Percentiles rank a stretch among this genome's conserved stretches.
These are phyloP conservation scores for Polychytrium aggregatum DNA, from an alignment of 192 early-diverging fungal species.

Conservation along the genomic window DNA sequence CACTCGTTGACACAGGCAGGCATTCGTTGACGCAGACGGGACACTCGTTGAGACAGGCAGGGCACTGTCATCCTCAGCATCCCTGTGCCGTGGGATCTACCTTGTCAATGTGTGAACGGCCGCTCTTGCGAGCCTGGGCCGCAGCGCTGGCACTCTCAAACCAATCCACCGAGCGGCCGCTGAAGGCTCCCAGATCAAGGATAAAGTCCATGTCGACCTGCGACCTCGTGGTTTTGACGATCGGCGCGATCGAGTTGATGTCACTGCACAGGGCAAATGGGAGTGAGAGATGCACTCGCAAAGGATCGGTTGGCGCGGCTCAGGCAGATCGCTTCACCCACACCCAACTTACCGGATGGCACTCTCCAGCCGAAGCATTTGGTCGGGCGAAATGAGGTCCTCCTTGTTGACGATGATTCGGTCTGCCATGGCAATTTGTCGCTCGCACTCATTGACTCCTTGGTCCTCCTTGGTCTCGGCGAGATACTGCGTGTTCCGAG, in stretches of 20 bases:
- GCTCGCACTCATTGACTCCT: constrained; percentile 5
- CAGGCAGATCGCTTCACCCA: not conserved
- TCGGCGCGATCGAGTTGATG: constrained; percentile 42
- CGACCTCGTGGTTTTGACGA: constrained; percentile 27
- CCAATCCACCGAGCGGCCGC: constrained; percentile 1
- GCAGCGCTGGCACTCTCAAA: not conserved
- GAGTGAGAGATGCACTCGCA: not conserved
- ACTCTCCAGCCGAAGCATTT: constrained; percentile 14
- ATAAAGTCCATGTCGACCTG: constrained; percentile 7
- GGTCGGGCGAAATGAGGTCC: constrained; percentile 46
- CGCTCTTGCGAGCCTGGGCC: constrained; percentile 20
- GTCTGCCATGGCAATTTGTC: constrained; percentile 80
- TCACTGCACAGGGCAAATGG: no score
- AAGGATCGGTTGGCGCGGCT: not conserved
- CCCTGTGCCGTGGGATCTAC: not conserved
- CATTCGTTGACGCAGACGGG: not conserved
- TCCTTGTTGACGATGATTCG: constrained; percentile 80
- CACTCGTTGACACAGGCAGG: no score
- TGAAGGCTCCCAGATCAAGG: constrained; percentile 6
- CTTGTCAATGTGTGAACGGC: constrained; percentile 8
- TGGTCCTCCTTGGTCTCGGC: no score
- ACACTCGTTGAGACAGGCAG: not conserved
- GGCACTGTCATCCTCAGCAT: not conserved
- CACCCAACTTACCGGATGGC: constrained; percentile 22
- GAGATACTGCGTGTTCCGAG: not conserved